Percentiles rank a stretch among this genome's conserved stretches.
These are phyloP conservation scores for Psilocybe azurescens DNA, from an alignment of 768 basidiomycete genomes.

Conservation along the genomic window DNA sequence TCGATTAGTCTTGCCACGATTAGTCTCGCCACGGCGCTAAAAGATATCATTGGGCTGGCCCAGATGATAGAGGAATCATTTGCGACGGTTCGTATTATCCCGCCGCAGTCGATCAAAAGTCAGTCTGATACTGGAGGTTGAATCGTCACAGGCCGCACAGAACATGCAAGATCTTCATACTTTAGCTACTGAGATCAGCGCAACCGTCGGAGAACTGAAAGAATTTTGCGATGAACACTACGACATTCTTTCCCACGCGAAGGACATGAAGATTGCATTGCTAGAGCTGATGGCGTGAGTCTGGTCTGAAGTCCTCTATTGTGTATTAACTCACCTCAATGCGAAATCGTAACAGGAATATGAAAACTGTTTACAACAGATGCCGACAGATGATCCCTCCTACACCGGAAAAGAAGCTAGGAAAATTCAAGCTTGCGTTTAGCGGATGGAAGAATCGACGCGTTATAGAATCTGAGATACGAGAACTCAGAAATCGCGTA, in stretches of 20 bases:
- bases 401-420: neutral
- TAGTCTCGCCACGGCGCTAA: conserved; percentile 2
- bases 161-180: conserved; percentile 5
- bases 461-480: conserved; percentile 13
- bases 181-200: conserved; percentile 6
- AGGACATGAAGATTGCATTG: conserved; percentile 9
- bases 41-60: conserved; percentile 4
- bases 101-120: no score
- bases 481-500: conserved; percentile 13
- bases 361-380: conserved; percentile 8
- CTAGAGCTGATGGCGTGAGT: conserved; percentile 12
- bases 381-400: conserved; percentile 1
- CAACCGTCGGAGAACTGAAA: conserved; percentile 10
- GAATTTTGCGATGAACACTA: conserved; percentile 15
- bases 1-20: conserved; percentile 1
- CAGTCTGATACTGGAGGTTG: neutral
- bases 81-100: neutral
- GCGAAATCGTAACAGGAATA: conserved; percentile 6
- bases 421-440: conserved; percentile 7
- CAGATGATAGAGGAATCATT: conserved; percentile 5
- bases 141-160: neutral
- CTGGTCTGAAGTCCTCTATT: neutral
- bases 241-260: conserved; percentile 5
- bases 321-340: neutral
- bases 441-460: conserved; percentile 10